Base-by-base conservation (phyloP, 163 green algal species). In the Scenedesmus sp. region DNA sequence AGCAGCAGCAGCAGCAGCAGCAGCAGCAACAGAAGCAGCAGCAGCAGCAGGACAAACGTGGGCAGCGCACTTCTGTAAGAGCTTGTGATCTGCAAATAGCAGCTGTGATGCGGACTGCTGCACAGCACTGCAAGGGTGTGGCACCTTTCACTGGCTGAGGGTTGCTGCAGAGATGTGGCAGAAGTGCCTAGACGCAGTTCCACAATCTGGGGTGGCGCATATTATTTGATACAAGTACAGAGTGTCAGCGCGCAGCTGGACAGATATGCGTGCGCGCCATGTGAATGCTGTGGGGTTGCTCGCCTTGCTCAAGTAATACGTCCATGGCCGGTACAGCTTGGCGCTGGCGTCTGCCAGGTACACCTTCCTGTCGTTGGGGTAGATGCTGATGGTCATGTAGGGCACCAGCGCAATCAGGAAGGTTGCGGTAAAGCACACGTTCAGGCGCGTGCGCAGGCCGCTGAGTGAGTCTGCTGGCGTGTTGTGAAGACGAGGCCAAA, bases 291-390 rank as follows among this genome's bases (percentile, higher is more conserved):
- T 34, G 15, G 56, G 12, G 4, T 62, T 46, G 5, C 84, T 1
- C 16, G 92, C 93, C 93, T 96, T 96, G 62, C 93, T 90, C 15
- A 76, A 15, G 85, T 96, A 96, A 86, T 96, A 96, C 0, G 94
- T 91, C 15, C 20, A 88, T 0, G 95, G 92, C 59, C 89, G 12
- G 76, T 93, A 94, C 46, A 94, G 83, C 81, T 92, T 85, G 9
- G 89, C 89, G 20, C 26, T 82, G 16, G 91, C 62, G 87, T 95
- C 93, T 16, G 91, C 87, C 2, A 94, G 86, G 88, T 92, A 95
- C 26, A 93, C 90, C 82, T 89, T 91, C 60, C 91, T 93, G 82
- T 95, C 91, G 7, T 12, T 77, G 60, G 87, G 92, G 86, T 94
- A 93, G 6, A 95, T 64, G 9, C 84, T 73, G 18, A 95, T 93